These are phyloP conservation scores for Drechslerella dactyloides DNA, from an alignment of 2,329 filamentous ascomycete species.

Conservation along the genomic window DNA sequence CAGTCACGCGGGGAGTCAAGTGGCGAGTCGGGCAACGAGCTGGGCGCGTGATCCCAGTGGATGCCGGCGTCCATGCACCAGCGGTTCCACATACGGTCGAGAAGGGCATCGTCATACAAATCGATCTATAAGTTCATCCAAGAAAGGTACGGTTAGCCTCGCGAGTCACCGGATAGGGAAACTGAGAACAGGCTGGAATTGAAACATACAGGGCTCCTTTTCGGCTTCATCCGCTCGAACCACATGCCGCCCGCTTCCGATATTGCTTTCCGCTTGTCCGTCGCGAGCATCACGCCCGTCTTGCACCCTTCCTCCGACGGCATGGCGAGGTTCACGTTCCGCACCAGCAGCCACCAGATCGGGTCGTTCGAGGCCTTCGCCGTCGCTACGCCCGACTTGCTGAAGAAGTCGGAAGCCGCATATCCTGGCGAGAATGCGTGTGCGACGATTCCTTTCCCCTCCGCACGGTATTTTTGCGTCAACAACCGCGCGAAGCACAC, in stretches of 20 bases:
- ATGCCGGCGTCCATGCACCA: slow-evolving; percentile 35
- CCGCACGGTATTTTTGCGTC: slow-evolving; percentile 31
- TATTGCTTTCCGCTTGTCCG: slow-evolving; percentile 27
- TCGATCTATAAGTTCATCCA: slow-evolving; percentile 32
- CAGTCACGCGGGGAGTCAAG: too few relatives aligned
- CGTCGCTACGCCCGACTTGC: slow-evolving; percentile 22
- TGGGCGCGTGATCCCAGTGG: slow-evolving; percentile 11
- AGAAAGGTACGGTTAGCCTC: background rate
- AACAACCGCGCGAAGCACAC: slow-evolving; percentile 29
- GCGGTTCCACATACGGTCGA: slow-evolving; percentile 38
- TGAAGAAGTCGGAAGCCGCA: slow-evolving; percentile 35
- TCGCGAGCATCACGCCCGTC: slow-evolving; percentile 34
- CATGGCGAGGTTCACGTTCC: slow-evolving; percentile 18
- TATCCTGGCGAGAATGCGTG: slow-evolving; percentile 39
- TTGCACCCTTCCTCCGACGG: slow-evolving; percentile 34
- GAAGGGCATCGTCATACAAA: slow-evolving; percentile 22
- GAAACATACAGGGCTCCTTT: slow-evolving; percentile 31
- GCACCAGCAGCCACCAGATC: slow-evolving; percentile 35
- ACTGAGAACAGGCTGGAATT: background rate
- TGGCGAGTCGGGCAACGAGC: too few relatives aligned
- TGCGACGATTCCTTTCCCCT: slow-evolving; percentile 32
- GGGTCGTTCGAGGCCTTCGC: slow-evolving; percentile 16
- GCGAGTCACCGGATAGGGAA: background rate
- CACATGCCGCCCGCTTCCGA: slow-evolving; percentile 23
- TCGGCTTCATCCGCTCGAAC: slow-evolving; percentile 41